Conservation (phyloP, 2,329 filamentous ascomycete species). For the Ophiostoma himal-ulmi region DNA sequence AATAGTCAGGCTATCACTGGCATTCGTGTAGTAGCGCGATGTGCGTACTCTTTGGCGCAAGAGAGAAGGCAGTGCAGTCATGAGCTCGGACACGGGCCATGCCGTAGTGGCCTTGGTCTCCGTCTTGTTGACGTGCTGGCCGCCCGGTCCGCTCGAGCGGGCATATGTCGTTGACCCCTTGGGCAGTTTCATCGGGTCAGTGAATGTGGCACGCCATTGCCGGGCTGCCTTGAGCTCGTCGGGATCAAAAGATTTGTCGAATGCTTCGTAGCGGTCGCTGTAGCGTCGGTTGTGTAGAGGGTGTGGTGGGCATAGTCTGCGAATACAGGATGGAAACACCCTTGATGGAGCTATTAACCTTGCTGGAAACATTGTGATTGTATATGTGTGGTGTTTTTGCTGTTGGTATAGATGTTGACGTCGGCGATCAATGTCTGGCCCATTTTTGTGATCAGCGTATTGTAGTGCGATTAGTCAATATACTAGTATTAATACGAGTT, state of each 20-base stretch:
- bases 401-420: neutral
- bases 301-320: neutral
- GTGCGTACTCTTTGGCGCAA: slow-evolving; percentile 43
- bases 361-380: neutral
- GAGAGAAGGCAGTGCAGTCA: slow-evolving; percentile 41
- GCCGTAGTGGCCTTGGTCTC: slow-evolving; percentile 54
- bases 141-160: slow-evolving; percentile 56
- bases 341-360: neutral
- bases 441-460: neutral
- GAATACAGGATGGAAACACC: neutral
- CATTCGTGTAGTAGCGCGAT: slow-evolving; percentile 50
- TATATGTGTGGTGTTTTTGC: neutral
- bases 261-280: slow-evolving; percentile 40
- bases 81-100: slow-evolving; percentile 46
- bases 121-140: slow-evolving; percentile 60
- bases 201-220: slow-evolving; percentile 46
- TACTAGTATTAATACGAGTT: neutral
- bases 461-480: neutral
- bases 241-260: slow-evolving; percentile 45
- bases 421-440: neutral
- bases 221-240: slow-evolving; percentile 48
- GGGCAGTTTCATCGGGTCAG: slow-evolving; percentile 39
- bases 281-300: neutral
- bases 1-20: slow-evolving; percentile 49
- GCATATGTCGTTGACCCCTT: slow-evolving; percentile 49